A percentile compares a stretch with the other conserved stretches of the same genome.
Conservation (phyloP, 2,329 filamentous ascomycete species). For the Ceratocystis cubensis region DNA sequence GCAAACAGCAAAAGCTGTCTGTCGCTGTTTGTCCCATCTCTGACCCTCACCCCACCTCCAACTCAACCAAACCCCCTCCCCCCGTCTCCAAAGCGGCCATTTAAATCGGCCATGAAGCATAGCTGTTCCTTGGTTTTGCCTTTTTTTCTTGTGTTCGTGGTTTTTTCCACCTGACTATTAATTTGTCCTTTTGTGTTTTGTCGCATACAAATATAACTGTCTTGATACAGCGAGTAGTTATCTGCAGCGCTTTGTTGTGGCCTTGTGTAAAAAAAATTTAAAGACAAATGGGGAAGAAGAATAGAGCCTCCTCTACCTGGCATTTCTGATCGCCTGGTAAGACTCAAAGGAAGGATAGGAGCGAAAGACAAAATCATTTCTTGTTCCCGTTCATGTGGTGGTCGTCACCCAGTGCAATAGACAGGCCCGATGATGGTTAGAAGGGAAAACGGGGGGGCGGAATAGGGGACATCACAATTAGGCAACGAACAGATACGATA, state of each 20-base stretch:
- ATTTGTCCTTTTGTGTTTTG: background rate
- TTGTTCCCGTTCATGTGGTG: background rate
- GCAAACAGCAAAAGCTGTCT: background rate
- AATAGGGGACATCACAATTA: background rate
- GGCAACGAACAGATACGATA: constrained; percentile 4
- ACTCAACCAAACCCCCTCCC: background rate
- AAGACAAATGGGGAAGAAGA: background rate
- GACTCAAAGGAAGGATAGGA: background rate
- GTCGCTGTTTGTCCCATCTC: background rate
- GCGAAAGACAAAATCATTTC: background rate
- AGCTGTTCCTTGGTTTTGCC: background rate
- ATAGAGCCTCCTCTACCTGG: too few species aligned
- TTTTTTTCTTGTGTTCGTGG: background rate
- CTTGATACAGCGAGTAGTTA: too few species aligned
- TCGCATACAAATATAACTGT: too few species aligned
- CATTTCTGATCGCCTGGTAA: background rate
- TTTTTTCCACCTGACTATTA: background rate
- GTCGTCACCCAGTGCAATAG: background rate
- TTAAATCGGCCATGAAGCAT: background rate
- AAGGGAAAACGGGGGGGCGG: background rate
- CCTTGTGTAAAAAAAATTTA: background rate
- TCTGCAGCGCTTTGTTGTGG: background rate
- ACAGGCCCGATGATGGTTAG: constrained; percentile 5
- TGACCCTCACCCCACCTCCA: background rate
- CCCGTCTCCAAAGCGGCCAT: background rate